Percentiles rank a stretch among this genome's conserved stretches.
These are phyloP conservation scores for Sordariomycetes sp. DNA, from an alignment of 2,329 filamentous ascomycete species.

Conservation along the genomic window DNA sequence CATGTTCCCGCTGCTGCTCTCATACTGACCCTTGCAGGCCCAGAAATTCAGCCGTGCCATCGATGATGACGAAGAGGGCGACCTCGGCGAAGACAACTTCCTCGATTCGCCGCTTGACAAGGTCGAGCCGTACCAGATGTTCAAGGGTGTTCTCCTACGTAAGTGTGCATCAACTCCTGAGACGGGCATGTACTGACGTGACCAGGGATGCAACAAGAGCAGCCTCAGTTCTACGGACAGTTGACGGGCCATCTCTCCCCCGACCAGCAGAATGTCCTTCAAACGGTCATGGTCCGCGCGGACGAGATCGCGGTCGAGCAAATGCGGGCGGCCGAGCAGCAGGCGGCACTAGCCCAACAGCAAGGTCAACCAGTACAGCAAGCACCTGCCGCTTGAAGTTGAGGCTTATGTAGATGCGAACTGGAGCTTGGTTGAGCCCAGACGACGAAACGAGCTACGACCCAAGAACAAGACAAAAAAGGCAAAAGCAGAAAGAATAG, in stretches of 20 bases:
- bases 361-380: background rate
- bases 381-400: background rate
- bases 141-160: slow-evolving; percentile 77
- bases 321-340: background rate
- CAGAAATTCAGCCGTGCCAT: slow-evolving; percentile 70
- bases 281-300: slow-evolving; percentile 63
- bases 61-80: slow-evolving; percentile 66
- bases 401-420: too few relatives aligned
- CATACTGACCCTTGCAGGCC: slow-evolving; percentile 39
- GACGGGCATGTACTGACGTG: background rate
- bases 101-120: slow-evolving; percentile 93
- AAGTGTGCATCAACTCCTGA: slow-evolving; percentile 29
- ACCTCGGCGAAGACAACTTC: slow-evolving; percentile 86
- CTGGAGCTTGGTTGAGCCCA: too few relatives aligned
- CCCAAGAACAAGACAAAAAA: background rate
- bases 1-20: background rate
- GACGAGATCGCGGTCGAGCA: slow-evolving; percentile 27
- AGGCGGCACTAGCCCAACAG: background rate
- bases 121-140: slow-evolving; percentile 86
- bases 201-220: slow-evolving; percentile 77
- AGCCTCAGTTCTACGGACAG: slow-evolving; percentile 78
- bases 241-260: slow-evolving; percentile 70
- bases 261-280: slow-evolving; percentile 75
- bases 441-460: too few relatives aligned
- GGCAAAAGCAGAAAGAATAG: slow-evolving; percentile 1